phyloP scores from a whole-genome alignment of 1,284 basidiomycete genomes.

The Athelia sp. region DNA sequence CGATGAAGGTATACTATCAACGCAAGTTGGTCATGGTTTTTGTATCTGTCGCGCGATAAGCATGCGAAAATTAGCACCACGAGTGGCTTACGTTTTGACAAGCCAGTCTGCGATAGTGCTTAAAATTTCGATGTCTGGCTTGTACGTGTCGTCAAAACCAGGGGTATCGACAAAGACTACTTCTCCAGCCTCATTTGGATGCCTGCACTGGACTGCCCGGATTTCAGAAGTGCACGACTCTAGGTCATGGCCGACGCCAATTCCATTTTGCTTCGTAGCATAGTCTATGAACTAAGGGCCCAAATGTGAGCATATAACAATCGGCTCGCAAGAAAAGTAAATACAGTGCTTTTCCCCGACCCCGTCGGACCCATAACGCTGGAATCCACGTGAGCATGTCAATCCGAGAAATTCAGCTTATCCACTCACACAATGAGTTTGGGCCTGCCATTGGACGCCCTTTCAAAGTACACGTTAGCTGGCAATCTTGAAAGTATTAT shows the following conservation, averaged over 20 bases:
- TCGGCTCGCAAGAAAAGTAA: background rate
- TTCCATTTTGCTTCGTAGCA: background rate
- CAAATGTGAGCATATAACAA: background rate
- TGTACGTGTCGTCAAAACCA: background rate
- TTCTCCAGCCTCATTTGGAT: background rate
- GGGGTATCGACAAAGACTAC: background rate
- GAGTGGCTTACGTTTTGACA: background rate
- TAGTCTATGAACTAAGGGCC: background rate
- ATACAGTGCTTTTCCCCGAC: constrained; percentile 1
- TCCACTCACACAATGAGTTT: too few species aligned
- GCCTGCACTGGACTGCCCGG: background rate
- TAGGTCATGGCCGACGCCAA: background rate
- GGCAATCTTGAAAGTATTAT: too few species aligned
- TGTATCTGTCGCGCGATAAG: too few species aligned
- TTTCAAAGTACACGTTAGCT: too few species aligned
- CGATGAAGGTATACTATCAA: too few species aligned
- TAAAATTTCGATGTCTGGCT: background rate
- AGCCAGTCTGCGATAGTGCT: background rate
- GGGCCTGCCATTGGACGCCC: too few species aligned
- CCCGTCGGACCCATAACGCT: background rate
- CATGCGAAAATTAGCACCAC: too few species aligned
- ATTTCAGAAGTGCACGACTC: background rate
- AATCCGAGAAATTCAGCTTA: too few species aligned
- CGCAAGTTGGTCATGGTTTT: too few species aligned
- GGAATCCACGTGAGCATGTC: too few species aligned